A percentile compares a stretch with the other conserved stretches of the same genome.
phyloP scores from a whole-genome alignment of 768 basidiomycete species.

The Agrocybe chaxingu region DNA sequence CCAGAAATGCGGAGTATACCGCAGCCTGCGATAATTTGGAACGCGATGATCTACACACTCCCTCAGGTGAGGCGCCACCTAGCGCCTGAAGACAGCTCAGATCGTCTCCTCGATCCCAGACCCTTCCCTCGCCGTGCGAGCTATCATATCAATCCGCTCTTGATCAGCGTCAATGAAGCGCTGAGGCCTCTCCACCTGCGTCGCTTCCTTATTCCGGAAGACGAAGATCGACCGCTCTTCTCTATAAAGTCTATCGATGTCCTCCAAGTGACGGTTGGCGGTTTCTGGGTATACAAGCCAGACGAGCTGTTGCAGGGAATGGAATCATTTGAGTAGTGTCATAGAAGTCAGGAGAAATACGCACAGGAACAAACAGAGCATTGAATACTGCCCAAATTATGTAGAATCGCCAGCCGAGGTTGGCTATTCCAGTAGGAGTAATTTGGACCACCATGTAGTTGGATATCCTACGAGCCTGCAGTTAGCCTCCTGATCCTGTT shows the following conservation, averaged over 20 bases:
- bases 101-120: neutral
- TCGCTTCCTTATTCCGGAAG: slow-evolving; percentile 38
- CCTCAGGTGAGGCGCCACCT: too few species aligned
- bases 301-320: slow-evolving; percentile 28
- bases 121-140: slow-evolving; percentile 4
- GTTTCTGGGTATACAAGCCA: slow-evolving; percentile 49
- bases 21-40: too few species aligned
- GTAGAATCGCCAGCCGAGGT: slow-evolving; percentile 47
- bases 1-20: too few species aligned
- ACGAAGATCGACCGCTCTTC: slow-evolving; percentile 41
- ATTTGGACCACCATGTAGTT: slow-evolving; percentile 50
- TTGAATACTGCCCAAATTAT: slow-evolving; percentile 50
- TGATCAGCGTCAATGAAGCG: slow-evolving; percentile 37
- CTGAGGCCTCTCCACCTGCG: slow-evolving; percentile 39
- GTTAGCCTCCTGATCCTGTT: neutral
- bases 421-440: slow-evolving; percentile 43
- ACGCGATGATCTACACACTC: too few species aligned
- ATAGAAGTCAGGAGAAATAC: slow-evolving; percentile 10
- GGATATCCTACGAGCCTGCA: slow-evolving; percentile 32
- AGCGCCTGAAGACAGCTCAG: slow-evolving; percentile 26
- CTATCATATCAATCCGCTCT: slow-evolving; percentile 18
- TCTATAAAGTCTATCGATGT: slow-evolving; percentile 45
- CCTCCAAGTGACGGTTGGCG: slow-evolving; percentile 46
- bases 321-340: neutral
- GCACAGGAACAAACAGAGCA: slow-evolving; percentile 43